Evolutionary conservation across 2,329 filamentous ascomycete genomes (phyloP).

Genomic region (Apiospora kogelbergensis): DNA sequence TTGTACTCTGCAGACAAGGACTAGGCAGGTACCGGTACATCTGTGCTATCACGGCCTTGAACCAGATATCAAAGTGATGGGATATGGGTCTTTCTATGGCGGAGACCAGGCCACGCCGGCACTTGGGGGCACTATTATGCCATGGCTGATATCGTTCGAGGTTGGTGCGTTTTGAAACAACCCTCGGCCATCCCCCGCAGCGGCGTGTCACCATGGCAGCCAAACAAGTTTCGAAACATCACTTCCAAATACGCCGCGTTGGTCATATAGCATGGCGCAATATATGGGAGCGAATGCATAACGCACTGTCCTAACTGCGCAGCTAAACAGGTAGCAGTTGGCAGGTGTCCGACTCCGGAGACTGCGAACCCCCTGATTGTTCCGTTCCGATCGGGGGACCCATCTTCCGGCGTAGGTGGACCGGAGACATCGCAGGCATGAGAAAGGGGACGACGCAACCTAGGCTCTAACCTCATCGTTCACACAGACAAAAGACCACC

Average conservation of each 20-base stretch:
- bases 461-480: background rate
- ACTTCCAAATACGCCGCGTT: background rate
- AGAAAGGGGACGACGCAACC: background rate
- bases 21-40: background rate
- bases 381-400: background rate
- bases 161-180: background rate
- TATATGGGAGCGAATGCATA: background rate
- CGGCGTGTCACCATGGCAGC: background rate
- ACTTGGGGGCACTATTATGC: background rate
- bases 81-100: background rate
- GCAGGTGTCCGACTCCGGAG: background rate
- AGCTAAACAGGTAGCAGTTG: background rate
- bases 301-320: background rate
- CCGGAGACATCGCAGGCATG: background rate
- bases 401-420: background rate
- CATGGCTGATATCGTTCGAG: background rate
- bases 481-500: background rate
- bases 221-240: conserved; percentile 4
- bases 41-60: background rate
- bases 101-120: background rate
- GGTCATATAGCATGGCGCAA: background rate
- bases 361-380: background rate
- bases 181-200: background rate
- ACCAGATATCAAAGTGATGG: background rate
- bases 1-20: background rate